Evolutionary conservation across 306 rosid genomes (phyloP), one percentile per base, ranked within the genome.

Genomic region (Lagenaria siceraria): DNA sequence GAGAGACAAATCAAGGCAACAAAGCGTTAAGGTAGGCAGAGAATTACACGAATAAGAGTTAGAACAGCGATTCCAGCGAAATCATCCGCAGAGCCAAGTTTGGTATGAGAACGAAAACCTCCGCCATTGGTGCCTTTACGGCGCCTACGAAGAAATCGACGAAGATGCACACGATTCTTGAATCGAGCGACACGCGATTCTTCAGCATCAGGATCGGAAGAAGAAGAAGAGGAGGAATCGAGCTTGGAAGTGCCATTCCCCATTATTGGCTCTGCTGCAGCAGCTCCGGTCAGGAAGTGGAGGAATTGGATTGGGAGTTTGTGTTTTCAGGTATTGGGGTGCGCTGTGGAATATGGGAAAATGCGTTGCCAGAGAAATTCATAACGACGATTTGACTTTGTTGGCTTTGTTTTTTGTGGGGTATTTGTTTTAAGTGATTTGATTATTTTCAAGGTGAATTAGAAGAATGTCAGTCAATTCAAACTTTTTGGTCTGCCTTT

Each of bases 31-130:
- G n/a, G 4, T 60, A 4, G 10, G 9, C 8, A 55, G 7, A 33
- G 38, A 59, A 74, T 33, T 75, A 93, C 98, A 43, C 80, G 78
- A 43, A 84, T 84, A 79, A 94, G 90, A 6, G 89, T 78, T 79
- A 94, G 89, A 73, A 87, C 86, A 65, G 95, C 98, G 27, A 94
- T 92, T 78, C 98, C 98, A 29, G 93, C 87, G 85, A 94, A 94
- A 72, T 81, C 77, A 0, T 80, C 87, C 1, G 83, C 85, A 58
- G 84, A 76, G 66, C 84, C 83, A 13, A 35, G 87, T 78, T 89
- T 90, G 33, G 38, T 33, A 77, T 59, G 52, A 13, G 89, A 65
- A 31, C 85, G 36, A 25, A 84, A 70, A 19, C 54, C 66, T 5
- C 84, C 54, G 46, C 79, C 85, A 58, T 38, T 51, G 14, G 60